A percentile compares a stretch with the other conserved stretches of the same genome.
Evolutionary conservation across 352 stramenopile genomes (phyloP).

Genomic region (Globisporangium alternatum): DNA sequence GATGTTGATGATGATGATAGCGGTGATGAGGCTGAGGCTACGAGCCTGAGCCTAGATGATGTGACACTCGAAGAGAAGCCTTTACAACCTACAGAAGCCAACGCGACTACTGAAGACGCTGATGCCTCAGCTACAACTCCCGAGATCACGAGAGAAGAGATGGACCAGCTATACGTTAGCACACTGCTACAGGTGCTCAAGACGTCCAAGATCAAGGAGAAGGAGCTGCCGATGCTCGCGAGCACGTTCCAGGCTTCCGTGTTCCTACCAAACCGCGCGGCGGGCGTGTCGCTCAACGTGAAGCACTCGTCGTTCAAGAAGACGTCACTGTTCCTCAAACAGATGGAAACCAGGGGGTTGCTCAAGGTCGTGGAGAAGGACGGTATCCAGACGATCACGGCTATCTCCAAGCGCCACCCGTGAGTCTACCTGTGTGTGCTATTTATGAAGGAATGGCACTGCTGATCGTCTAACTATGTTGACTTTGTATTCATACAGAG

Average conservation of each 20-base stretch:
- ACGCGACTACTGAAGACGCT: background rate
- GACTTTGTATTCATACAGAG: slow-evolving; percentile 23
- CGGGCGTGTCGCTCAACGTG: slow-evolving; percentile 55
- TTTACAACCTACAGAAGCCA: background rate
- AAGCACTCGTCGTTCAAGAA: slow-evolving; percentile 86
- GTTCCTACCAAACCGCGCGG: slow-evolving; percentile 58
- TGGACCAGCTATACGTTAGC: slow-evolving; percentile 67
- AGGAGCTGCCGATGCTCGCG: slow-evolving; percentile 74
- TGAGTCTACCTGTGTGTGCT: slow-evolving; percentile 30
- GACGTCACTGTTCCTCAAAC: slow-evolving; percentile 65
- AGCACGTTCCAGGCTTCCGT: slow-evolving; percentile 73
- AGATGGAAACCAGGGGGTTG: slow-evolving; percentile 56
- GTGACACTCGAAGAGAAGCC: slow-evolving; percentile 45
- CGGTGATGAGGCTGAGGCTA: slow-evolving; percentile 5
- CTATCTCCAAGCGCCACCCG: slow-evolving; percentile 60
- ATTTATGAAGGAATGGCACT: slow-evolving; percentile 8
- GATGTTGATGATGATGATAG: slow-evolving; percentile 8
- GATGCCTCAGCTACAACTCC: slow-evolving; percentile 16
- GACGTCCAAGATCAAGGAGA: slow-evolving; percentile 53
- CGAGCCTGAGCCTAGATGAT: slow-evolving; percentile 10
- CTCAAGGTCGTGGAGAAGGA: slow-evolving; percentile 62
- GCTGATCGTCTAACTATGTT: slow-evolving; percentile 6
- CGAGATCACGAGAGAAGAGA: slow-evolving; percentile 53
- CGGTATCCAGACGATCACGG: slow-evolving; percentile 77
- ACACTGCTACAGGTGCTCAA: slow-evolving; percentile 68